Percentiles rank a stretch among this genome's conserved stretches.
These are phyloP conservation scores for Juglanconis sp. DNA, from an alignment of 2,329 filamentous ascomycete genomes.

Conservation along the genomic window DNA sequence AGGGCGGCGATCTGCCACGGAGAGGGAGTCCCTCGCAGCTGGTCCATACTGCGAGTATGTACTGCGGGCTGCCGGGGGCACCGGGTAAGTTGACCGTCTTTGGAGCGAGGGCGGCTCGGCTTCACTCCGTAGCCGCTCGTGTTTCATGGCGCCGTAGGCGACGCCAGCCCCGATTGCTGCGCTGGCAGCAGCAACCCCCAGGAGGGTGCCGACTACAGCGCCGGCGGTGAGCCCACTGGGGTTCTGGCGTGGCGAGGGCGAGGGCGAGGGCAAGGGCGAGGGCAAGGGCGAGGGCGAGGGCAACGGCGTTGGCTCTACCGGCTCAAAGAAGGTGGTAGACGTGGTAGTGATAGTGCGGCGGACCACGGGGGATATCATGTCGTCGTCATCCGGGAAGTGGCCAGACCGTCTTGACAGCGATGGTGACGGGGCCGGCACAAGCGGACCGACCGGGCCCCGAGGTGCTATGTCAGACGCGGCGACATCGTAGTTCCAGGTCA, in stretches of 20 bases:
- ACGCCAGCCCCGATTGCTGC: slow-evolving; percentile 61
- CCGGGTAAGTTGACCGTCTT: slow-evolving; percentile 46
- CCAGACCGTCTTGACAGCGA: slow-evolving; percentile 17
- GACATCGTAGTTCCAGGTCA: slow-evolving; percentile 49
- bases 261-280: slow-evolving; percentile 4
- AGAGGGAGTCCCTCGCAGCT: slow-evolving; percentile 33
- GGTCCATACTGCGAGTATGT: slow-evolving; percentile 37
- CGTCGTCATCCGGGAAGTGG: slow-evolving; percentile 20
- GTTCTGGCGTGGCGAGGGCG: slow-evolving; percentile 32
- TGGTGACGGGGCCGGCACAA: slow-evolving; percentile 18
- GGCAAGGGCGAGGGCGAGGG: slow-evolving; percentile 21
- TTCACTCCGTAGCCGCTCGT: slow-evolving; percentile 44
- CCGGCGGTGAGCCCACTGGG: slow-evolving; percentile 51
- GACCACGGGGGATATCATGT: slow-evolving; percentile 24
- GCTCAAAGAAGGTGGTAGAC: slow-evolving; percentile 21
- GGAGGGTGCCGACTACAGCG: slow-evolving; percentile 68
- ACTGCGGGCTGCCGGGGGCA: slow-evolving; percentile 30
- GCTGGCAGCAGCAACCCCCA: slow-evolving; percentile 66
- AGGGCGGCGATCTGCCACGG: slow-evolving; percentile 30
- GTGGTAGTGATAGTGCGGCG: slow-evolving; percentile 35
- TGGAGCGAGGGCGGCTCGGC: slow-evolving; percentile 38
- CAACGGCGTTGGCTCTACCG: slow-evolving; percentile 16
- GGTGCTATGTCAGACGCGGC: slow-evolving; percentile 26
- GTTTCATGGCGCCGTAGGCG: slow-evolving; percentile 67
- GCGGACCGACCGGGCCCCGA: slow-evolving; percentile 20